phyloP scores from a whole-genome alignment of 2,329 filamentous ascomycete species.

The Lachnum nothofagi region DNA sequence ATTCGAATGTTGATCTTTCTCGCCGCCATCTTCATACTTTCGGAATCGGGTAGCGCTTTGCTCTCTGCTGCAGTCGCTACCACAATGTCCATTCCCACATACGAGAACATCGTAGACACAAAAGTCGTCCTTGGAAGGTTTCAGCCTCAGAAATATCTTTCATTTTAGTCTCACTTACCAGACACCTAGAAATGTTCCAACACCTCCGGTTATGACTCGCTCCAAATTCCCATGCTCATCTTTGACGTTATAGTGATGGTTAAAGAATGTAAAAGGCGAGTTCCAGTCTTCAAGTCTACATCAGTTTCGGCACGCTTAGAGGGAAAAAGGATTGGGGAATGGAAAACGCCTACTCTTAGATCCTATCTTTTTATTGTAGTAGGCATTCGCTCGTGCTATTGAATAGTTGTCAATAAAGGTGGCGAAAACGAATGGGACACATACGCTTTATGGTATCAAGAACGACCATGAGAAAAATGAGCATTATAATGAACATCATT shows the following conservation, averaged over 20 bases:
- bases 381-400: constrained; percentile 34
- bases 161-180: constrained; percentile 30
- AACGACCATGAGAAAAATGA: constrained; percentile 37
- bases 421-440: constrained; percentile 9
- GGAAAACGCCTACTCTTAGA: constrained; percentile 32
- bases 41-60: constrained; percentile 33
- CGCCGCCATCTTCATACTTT: constrained; percentile 39
- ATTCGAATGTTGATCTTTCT: constrained; percentile 38
- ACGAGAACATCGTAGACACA: constrained; percentile 36
- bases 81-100: constrained; percentile 38
- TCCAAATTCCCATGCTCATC: constrained; percentile 30
- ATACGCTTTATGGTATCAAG: constrained; percentile 35
- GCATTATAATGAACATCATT: constrained; percentile 34
- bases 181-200: constrained; percentile 37
- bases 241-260: constrained; percentile 31
- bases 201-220: constrained; percentile 31
- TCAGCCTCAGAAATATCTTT: not conserved
- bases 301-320: not conserved
- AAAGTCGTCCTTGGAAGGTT: constrained; percentile 33
- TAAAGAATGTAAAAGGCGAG: constrained; percentile 38
- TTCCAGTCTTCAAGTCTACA: constrained; percentile 30
- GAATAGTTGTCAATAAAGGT: constrained; percentile 6
- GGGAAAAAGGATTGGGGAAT: not conserved
- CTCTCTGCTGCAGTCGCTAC: constrained; percentile 37
- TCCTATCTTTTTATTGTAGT: constrained; percentile 34